Conservation (phyloP, 2,329 filamentous ascomycete species). For the Penicillium polonicum region DNA sequence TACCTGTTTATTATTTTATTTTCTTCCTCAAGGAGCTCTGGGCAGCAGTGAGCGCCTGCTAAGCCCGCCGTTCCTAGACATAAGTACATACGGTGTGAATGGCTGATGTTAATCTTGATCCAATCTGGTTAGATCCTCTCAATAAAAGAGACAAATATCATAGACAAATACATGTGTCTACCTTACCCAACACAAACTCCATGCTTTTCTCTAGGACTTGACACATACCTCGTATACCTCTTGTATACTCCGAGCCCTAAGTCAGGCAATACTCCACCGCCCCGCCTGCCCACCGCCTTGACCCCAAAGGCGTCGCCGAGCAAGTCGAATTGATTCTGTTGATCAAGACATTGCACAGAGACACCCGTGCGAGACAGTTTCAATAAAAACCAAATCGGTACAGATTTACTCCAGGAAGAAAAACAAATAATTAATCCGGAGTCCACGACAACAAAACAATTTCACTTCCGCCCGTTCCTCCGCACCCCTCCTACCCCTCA, state of each 20-base stretch:
- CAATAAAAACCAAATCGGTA: neutral
- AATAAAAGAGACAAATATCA: neutral
- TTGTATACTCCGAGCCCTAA: slow-evolving; percentile 1
- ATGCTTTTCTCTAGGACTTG: neutral
- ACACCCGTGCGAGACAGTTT: slow-evolving; percentile 2
- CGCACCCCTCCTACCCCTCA: slow-evolving; percentile 15
- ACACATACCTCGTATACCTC: neutral
- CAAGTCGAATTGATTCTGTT: slow-evolving; percentile 1
- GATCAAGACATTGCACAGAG: slow-evolving; percentile 3
- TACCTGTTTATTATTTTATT: neutral
- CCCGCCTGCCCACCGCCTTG: neutral
- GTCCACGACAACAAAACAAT: neutral
- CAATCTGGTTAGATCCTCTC: neutral
- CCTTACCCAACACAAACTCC: neutral
- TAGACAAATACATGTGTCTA: too few species aligned
- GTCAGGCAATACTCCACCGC: slow-evolving; percentile 6
- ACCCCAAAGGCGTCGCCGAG: slow-evolving; percentile 2
- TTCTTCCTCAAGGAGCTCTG: neutral
- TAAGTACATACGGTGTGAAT: neutral
- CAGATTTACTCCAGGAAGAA: neutral
- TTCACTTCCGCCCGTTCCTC: slow-evolving; percentile 6
- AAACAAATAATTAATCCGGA: neutral
- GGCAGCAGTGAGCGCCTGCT: neutral
- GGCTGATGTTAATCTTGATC: neutral
- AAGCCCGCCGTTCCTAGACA: neutral